Evolutionary conservation across 2,329 filamentous ascomycete species (phyloP).

Genomic region (Dothistroma septosporum): DNA sequence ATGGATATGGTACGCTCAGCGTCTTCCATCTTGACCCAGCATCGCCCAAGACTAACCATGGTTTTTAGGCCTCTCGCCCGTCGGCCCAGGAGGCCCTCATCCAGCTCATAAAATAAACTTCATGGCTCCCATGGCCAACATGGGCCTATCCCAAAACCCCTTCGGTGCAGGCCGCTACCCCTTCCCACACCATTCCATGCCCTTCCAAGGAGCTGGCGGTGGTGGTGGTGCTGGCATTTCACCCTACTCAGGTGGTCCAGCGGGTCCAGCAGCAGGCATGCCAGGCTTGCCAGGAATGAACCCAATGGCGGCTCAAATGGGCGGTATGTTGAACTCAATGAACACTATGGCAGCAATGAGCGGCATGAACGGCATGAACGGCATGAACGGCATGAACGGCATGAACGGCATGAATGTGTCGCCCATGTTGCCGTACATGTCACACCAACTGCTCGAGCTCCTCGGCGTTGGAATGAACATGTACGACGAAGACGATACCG

Average conservation of each 20-base stretch:
- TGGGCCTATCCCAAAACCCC: slow-evolving; percentile 6
- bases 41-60: not conserved
- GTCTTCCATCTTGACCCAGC: not conserved
- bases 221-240: not conserved
- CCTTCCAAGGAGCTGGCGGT: not conserved
- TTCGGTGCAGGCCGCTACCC: slow-evolving; percentile 21
- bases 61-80: slow-evolving; percentile 13
- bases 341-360: not conserved
- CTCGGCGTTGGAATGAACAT: not conserved
- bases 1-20: slow-evolving; percentile 3
- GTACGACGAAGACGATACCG: slow-evolving; percentile 10
- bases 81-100: slow-evolving; percentile 10
- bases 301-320: not conserved
- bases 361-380: slow-evolving; percentile 1
- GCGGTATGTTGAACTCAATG: not conserved
- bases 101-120: slow-evolving; percentile 23
- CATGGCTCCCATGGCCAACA: slow-evolving; percentile 12
- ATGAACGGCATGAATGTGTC: slow-evolving; percentile 5
- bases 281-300: not conserved
- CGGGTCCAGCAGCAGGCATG: not conserved
- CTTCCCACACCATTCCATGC: slow-evolving; percentile 12
- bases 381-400: slow-evolving; percentile 3
- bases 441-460: slow-evolving; percentile 1
- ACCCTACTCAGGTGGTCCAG: not conserved
- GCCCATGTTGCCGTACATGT: slow-evolving; percentile 2